phyloP scores from a whole-genome alignment of 192 early-diverging fungal genomes.

The Pilobolus umbonatus region DNA sequence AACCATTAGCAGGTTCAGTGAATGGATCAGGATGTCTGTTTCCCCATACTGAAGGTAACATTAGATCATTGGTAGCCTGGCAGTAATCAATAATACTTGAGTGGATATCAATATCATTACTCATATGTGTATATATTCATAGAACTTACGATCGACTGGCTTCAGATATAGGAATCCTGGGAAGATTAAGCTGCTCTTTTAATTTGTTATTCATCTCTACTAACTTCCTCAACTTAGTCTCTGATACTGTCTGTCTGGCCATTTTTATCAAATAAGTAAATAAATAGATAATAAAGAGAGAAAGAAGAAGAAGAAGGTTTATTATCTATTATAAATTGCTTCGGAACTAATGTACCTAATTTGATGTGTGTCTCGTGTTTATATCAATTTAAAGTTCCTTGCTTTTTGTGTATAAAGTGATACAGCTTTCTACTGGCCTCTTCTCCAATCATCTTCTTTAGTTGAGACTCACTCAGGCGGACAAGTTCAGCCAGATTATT shows the following conservation, averaged over 20 bases:
- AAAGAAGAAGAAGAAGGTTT: not conserved
- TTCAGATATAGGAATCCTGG: slow-evolving; percentile 71
- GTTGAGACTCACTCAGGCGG: slow-evolving; percentile 38
- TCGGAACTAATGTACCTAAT: not conserved
- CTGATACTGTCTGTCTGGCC: slow-evolving; percentile 37
- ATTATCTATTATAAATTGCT: not conserved
- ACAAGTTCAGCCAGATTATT: slow-evolving; percentile 61
- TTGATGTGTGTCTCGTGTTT: not conserved
- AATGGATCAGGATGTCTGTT: slow-evolving; percentile 20
- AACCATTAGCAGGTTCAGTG: slow-evolving; percentile 15
- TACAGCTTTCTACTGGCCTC: slow-evolving; percentile 56
- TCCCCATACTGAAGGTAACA: slow-evolving; percentile 29
- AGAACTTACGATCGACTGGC: slow-evolving; percentile 47
- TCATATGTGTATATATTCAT: not conserved
- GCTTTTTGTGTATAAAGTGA: slow-evolving; percentile 58
- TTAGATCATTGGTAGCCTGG: slow-evolving; percentile 17
- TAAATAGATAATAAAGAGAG: not conserved
- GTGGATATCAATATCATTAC: not conserved
- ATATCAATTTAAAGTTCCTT: not conserved
- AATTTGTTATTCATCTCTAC: slow-evolving; percentile 69
- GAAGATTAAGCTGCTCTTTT: slow-evolving; percentile 71
- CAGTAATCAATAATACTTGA: slow-evolving; percentile 28
- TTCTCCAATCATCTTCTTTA: slow-evolving; percentile 54
- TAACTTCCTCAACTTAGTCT: slow-evolving; percentile 66
- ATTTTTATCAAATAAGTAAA: not conserved